A percentile compares a stretch with the other conserved stretches of the same genome.
Conservation (phyloP, 441 rosid species). For the Erodium texanum region DNA sequence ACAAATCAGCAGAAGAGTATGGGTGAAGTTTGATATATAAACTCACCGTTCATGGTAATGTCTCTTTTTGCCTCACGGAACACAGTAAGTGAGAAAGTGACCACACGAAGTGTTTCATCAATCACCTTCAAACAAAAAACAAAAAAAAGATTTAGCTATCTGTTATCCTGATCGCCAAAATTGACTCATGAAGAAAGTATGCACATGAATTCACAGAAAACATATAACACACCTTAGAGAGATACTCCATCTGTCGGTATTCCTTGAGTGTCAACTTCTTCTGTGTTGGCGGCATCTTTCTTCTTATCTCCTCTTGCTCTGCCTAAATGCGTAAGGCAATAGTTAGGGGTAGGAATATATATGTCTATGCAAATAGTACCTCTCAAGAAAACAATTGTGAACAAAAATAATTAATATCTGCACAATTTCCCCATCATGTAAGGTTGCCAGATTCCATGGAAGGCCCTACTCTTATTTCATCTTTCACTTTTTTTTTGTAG, state of each 20-base stretch:
- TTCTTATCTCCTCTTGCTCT: conserved; percentile 31
- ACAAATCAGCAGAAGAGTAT: background rate
- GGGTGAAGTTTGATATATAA: background rate
- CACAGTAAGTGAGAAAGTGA: conserved; percentile 13
- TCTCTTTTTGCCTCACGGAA: conserved; percentile 28
- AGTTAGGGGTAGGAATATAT: no score
- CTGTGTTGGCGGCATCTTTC: conserved; percentile 17
- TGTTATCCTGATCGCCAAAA: no score
- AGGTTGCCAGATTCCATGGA: no score
- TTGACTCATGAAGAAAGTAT: no score
- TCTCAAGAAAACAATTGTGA: no score
- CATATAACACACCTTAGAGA: conserved; percentile 21
- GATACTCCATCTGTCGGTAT: conserved; percentile 25
- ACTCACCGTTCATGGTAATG: conserved; percentile 23
- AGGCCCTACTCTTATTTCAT: no score
- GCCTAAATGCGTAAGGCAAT: no score
- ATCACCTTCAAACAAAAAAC: conserved; percentile 17
- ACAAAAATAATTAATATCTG: no score
- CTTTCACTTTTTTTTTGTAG: no score
- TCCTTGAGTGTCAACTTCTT: conserved; percentile 24
- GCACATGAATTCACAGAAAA: background rate
- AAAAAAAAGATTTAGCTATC: no score
- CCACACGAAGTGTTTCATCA: conserved; percentile 28
- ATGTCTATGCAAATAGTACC: no score
- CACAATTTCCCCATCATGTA: no score